Base-by-base conservation (phyloP, 768 basidiomycete genomes). In the Mycena maculata region DNA sequence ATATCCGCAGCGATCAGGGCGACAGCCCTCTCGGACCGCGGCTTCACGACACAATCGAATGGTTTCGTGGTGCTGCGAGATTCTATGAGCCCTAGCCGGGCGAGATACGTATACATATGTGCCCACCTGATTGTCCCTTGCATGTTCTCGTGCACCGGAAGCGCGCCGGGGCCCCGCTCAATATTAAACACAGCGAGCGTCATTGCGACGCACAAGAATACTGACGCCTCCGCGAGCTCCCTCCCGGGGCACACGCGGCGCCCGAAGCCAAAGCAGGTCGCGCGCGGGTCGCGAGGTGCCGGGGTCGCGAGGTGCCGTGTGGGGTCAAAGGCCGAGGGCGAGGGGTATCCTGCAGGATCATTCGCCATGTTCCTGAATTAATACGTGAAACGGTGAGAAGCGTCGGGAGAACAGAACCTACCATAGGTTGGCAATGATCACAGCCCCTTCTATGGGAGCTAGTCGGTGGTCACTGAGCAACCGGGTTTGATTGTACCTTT, bases 181-280 rank as follows among this genome's bases (percentile, higher is more conserved):
- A 89, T 80, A 16, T 86, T 73, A 48, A 88, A 87, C 11, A 78
- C 81, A 0, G 87, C 84, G 7, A 88, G 76, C 13, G 84, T 82
- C 72, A 76, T 81, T 0, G 80, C 79, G 4, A 83, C 73, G 11
- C 79, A 78, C 13, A 84, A 76, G 79, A 82, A 88, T 2, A 87
- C 64, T 0, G 85, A 85, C 0, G 82, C 79, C 54, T 88, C 86
- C 0, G 87, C 87, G 58, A 88, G 79, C 69, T 85, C 77, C 79
- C 84, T 72, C 0, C 87, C 87, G 39, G 82, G 83, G 64, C 85
- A 85, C 25, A 82, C 76, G 3, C 84, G 81, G n/a, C 86, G 81
- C n/a, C 84, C 85, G 53, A 78, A 86, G 1, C 86, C 85, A 65
- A 87, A 87, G 63, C 79, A 81, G 1, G 80, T 60, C 0, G 72